Evolutionary conservation across 2,329 filamentous ascomycete species (phyloP).

Genomic region (Colletotrichum simmondsii): DNA sequence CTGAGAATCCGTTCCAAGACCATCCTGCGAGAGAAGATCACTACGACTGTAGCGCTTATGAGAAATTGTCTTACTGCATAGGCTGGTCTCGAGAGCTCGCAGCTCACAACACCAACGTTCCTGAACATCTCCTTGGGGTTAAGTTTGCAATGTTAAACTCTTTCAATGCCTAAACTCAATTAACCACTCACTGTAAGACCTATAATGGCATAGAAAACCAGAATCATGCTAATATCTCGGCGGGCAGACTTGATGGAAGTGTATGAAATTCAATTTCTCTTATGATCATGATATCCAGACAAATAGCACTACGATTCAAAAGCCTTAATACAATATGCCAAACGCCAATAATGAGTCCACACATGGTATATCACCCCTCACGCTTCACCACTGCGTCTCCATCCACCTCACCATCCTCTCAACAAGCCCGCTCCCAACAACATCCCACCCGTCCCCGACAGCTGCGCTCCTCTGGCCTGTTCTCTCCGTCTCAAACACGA

Average conservation of each 20-base stretch:
- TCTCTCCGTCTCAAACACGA: slow-evolving; percentile 50
- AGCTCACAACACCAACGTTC: background rate
- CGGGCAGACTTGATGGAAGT: background rate
- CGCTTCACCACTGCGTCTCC: slow-evolving; percentile 36
- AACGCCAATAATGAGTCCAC: background rate
- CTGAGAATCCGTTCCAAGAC: background rate
- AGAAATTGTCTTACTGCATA: background rate
- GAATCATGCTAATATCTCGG: background rate
- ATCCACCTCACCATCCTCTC: slow-evolving; percentile 49
- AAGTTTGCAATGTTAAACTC: background rate
- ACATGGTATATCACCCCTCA: background rate
- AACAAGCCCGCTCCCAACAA: slow-evolving; percentile 51
- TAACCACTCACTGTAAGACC: background rate
- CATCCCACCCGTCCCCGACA: slow-evolving; percentile 46
- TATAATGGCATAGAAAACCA: background rate
- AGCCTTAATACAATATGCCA: background rate
- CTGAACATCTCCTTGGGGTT: background rate
- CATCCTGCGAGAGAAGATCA: background rate
- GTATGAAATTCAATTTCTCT: no score
- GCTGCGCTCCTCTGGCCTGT: slow-evolving; percentile 45
- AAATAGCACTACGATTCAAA: background rate
- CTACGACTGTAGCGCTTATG: background rate
- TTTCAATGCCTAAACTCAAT: background rate
- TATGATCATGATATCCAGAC: background rate
- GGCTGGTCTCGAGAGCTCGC: background rate